Evolutionary conservation across 2,329 filamentous ascomycete species (phyloP), one percentile per base, ranked within the genome.

Genomic region (Alternaria arborescens): DNA sequence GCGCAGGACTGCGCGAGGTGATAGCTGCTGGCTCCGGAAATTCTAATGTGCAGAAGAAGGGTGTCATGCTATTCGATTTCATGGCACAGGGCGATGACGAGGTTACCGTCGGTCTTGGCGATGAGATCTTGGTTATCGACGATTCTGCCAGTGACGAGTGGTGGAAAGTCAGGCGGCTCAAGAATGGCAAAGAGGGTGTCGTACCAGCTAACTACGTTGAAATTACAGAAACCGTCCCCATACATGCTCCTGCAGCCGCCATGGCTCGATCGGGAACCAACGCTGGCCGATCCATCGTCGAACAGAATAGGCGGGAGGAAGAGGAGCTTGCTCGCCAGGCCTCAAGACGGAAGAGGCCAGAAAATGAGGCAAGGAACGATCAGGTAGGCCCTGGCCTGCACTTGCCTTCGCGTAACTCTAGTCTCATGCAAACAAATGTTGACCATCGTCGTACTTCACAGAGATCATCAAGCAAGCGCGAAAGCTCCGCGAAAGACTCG

Each of bases 151-250:
- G 94, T 64, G 93, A 97, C 60, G 95, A 99, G 76, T 99, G 95
- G 95, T 98, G 95, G 94, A 93, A 95, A 83, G 93, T 99, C 36
- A 88, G 91, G 61, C 88, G 94, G 36, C 75, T 97, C 65, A 96
- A 93, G 82, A 98, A 93, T 76, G 93, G 93, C 69, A 95, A 93
- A 75, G 93, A 97, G 81, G 95, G 95, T 40, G 95, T 99, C 26
- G 94, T 99, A 8, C 95, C 95, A 14, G 95, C 93, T 82, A 97
- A 93, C 79, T 99, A 98, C 74, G 90, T 99, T 70, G 94, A 99
- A 78, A 83, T 97, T 53, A 94, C 88, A 22, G 93, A 92, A 56
- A 86, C 86, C 12, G 78, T 89, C 24, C 77, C 85, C 8, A 79
- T 85, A 26, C 79, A 84, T 18, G 73, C 81, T 34, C 80, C 85